Evolutionary conservation across 495 filamentous ascomycete species (phyloP).

Genomic region (Penicillium manginii): DNA sequence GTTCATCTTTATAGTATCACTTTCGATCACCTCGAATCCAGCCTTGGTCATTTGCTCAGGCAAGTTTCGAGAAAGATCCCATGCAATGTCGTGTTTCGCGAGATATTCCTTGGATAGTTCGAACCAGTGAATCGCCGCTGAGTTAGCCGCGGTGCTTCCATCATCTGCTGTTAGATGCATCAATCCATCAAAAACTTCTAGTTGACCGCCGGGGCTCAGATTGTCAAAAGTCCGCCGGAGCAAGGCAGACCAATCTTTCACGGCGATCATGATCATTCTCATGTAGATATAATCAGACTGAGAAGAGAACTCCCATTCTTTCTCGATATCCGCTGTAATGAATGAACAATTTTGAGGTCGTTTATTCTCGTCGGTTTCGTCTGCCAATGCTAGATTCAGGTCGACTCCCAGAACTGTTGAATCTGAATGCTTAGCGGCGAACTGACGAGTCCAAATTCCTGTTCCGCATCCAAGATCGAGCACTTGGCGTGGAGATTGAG

Average conservation of each 20-base stretch:
- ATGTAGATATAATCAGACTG: neutral
- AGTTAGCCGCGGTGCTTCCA: neutral
- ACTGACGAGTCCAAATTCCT: neutral
- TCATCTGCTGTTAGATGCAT: neutral
- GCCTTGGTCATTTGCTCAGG: neutral
- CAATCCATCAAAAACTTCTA: neutral
- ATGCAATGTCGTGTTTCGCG: neutral
- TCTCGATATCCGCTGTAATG: neutral
- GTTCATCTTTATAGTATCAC: neutral
- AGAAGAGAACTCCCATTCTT: neutral
- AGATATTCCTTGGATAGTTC: neutral
- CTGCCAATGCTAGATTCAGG: neutral
- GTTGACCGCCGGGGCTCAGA: neutral
- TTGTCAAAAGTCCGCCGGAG: neutral
- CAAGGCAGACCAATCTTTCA: neutral
- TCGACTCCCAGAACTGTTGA: neutral
- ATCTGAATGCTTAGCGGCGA: neutral
- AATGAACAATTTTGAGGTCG: neutral
- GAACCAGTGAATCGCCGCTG: neutral
- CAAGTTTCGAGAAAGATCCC: neutral
- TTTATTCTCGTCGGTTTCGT: neutral
- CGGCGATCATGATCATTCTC: conserved; percentile 1
- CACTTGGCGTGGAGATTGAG: neutral
- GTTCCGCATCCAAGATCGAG: conserved; percentile 2
- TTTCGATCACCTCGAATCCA: neutral